Evolutionary conservation across 352 stramenopile species (phyloP), one percentile per base, ranked within the genome.

Genomic region (Pythium chondricola): DNA sequence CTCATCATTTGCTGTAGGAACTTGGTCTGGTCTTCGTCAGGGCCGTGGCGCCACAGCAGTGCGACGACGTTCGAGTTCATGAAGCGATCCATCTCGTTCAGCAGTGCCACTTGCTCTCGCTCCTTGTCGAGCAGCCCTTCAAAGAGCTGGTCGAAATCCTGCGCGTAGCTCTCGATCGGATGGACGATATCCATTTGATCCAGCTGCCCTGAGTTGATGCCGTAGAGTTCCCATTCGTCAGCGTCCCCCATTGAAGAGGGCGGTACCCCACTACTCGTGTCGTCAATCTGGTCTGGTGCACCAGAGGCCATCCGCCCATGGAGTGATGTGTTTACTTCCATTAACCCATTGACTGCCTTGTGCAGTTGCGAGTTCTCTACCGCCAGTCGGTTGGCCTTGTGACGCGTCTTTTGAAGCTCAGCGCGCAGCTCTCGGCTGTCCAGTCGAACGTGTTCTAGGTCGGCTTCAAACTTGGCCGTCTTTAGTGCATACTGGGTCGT

Each of bases 1-100:
- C 48, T 71, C 27, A 86, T 59, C 69, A 85, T 83, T 47, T 72
- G 65, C 36, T 83, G 63, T 44, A 86, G 69, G 40, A 79, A 62
- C 36, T 65, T 63, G 40, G 69, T 74, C 21, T 71, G 47, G 29
- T 74, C 61, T 29, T 76, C 65, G 11, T 59, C 67, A 7, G 77
- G 75, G 2, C 75, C 74, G 43, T 85, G 79, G 30, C 75, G 68
- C 77, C 77, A 88, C 16, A 88, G 69, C 32, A 86, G 60, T 14
- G 69, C 65, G 3, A 86, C 72, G 0, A 79, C 69, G 32, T 60
- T 76, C 18, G 74, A 85, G 50, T 86, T 80, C 52, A 86, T 80
- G 52, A 82, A 86, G 18, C 74, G 65, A 25, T 88, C 77, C 48
- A 86, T 62, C 29, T 74, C 58, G 47, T 83, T 83, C 4, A 88